Evolutionary conservation across 1,284 basidiomycete species (phyloP), one percentile per base, ranked within the genome.

Genomic region (Austroboletus olivaceoglutinosus): DNA sequence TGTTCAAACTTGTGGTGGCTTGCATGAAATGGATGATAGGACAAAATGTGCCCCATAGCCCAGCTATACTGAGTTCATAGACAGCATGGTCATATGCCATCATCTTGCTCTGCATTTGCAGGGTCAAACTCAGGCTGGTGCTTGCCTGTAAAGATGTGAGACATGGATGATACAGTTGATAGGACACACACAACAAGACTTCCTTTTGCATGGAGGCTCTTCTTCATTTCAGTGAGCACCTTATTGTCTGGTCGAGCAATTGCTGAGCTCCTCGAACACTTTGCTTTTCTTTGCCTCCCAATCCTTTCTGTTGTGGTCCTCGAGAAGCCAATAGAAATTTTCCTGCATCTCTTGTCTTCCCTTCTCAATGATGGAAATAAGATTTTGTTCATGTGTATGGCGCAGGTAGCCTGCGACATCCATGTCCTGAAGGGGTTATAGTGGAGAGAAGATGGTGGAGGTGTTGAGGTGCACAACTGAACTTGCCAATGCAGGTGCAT

Each of bases 331-430:
- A 62, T 94, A 92, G 60, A 96, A 95, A 57, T 91, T 86, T 54
- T 89, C 80, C 58, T 93, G 85, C 0, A 93, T 96, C 58, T 92
- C 86, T 53, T 86, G 82, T 43, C 93, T 76, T 5, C 89, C 89
- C 64, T 96, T 91, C 67, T 97, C 93, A 52, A 98, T 95, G 3
- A 92, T 91, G 5, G 91, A 90, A 54, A 97, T 91, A 51, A 98
- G 83, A 56, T 91, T 92, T 68, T 96, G 93, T 69, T 98, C 93
- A 63, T 96, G 93, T 7, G 91, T 89, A 70, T 94, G 90, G 19
- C 91, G 87, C 29, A 96, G 80, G 68, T 90, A 95, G 30, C 91
- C 90, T 31, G 87, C 82, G 41, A 96, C 86, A 65, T 96, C 93
- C 0, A 91, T 95, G 71, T 96, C 93, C 67, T 90, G 88, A 23